Base-by-base conservation (phyloP, 2,329 filamentous ascomycete species). In the Diaporthe longicolla region DNA sequence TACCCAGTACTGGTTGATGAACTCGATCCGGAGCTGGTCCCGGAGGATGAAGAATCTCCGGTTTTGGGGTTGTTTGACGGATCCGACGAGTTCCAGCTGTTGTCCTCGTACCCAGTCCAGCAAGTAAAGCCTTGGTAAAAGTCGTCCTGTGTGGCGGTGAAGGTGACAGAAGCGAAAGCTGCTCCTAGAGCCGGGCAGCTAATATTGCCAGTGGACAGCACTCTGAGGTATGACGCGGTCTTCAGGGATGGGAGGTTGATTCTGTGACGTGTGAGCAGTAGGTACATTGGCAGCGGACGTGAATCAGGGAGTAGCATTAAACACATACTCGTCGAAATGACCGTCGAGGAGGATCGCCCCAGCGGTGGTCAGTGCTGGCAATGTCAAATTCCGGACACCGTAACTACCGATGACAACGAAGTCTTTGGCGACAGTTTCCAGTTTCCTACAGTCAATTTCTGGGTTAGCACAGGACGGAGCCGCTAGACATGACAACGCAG, bases 271-370 rank as follows among this genome's bases (percentile, higher is more conserved):
- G 45, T 52, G 7, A 66, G 61, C 45, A 66, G 21, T 52, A 37
- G 61, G 17, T 19, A 52, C 21, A 15, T 10, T 6, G 50, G 29
- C 32, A 37, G 21, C 37, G 17, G 21, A 35, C 19, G 32, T 65
- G 26, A 66, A 66, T 1, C 11, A 17, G 45, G 7, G 61, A 19
- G 45, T 24, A 52, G 11, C 40, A 19, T 43, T 43, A 13, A 43
- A 43, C 61, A 66, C 61, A 52, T 66, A 66, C 61, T 66, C 61
- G 21, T 66, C 61, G 7, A 66, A 66, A 66, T 66, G 2, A 26
- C 61, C 61, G 29, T 66, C 61, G 24, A 66, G 61, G 21, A 66
- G 61, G 7, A 66, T 45, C 5, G 21, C 61, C 1, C 61, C 61
- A 37, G 4, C 32, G 15, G 45, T 50, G 1, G 61, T 52, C 11